Base-by-base conservation (phyloP, 139 green algal genomes). In the Chlamydomonas asymmetrica region DNA sequence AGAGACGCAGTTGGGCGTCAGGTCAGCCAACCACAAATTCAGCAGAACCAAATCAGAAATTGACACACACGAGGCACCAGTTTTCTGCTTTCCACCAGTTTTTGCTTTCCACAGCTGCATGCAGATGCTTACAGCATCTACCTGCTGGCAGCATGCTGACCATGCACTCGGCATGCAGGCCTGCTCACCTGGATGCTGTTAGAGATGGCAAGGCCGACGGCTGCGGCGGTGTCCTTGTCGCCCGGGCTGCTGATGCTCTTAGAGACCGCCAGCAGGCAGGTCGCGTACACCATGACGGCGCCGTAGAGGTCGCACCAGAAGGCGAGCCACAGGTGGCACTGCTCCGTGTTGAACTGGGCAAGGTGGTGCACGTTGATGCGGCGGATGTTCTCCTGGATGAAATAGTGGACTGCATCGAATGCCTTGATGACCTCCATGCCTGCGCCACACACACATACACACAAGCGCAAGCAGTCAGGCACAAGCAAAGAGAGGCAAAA, bases 271-370 rank as follows among this genome's bases (percentile, higher is more conserved):
- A 92, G 82, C 62, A 82, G 70, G 74, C 79, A 85, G 32, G 87
- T 88, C 9, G 83, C 85, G 27, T 91, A 75, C 34, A 92, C 78
- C 75, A 92, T 78, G 63, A 86, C 62, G 16, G 87, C 85, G 16
- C 87, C 87, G 65, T 86, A 88, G 50, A 92, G 83, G 76, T 92
- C 87, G 68, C 87, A 92, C 84, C 83, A 88, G 76, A 92, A 92
- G 37, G 87, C 85, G 37, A 92, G 81, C 85, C 85, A 92, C 34
- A 92, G 62, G 83, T 92, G 87, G 78, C 81, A 83, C 60, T 84
- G 78, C 76, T 92, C 87, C 0, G 83, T 88, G 66, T 87, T 87
- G 69, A 92, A 92, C 32, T 91, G 73, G 2, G 87, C 80, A 61
- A 85, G 76, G 78, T 91, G 83, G 71, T 89, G 73, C 38, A 50